Base-by-base conservation (phyloP, 805 yeast species). In the Hanseniaspora occidentalis region DNA sequence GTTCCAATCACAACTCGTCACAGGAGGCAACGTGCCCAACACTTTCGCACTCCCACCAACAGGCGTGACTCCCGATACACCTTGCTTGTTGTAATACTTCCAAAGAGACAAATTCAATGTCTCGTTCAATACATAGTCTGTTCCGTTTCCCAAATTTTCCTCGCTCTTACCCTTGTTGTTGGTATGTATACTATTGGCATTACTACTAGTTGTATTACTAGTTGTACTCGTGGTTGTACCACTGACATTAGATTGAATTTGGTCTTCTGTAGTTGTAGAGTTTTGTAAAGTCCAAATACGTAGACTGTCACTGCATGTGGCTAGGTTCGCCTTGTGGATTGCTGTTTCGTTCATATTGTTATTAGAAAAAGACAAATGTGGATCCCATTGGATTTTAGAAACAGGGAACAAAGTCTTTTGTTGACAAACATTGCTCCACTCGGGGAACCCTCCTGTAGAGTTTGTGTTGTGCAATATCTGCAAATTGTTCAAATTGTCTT, bases 1-100 rank as follows among this genome's bases (percentile, higher is more conserved):
- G 62, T 83, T 85, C 96, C 98, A 92, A 61, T 92, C 96, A 51
- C 92, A 84, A 2, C 94, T 78, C 0, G 97, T 88, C 39, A 92
- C 70, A 4, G 98, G 98, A 1, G 98, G 94, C 38, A 78, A 65
- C 17, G 52, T 58, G 13, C 63, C 63, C 34, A 51, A 42, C 18
- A 44, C 33, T 13, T 43, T 44, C 17, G 22, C 19, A 9, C 26
- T 35, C 11, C 39, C 38, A 26, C 31, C 33, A 24, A 29, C 33
- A 10, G 33, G 33, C 18, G 16, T 31, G 33, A 18, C 3, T 31
- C 25, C 23, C 17, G 42, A 25, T 8, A 70, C 70, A 52, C 67
- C 66, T 47, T 68, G 67, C 39, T 67, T 54, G 36, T 60, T 70
- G 35, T 65, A 63, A 35, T 66, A 57, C 43, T 68, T 63, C 26